Base-by-base conservation (phyloP, 2,329 filamentous ascomycete species). In the Meredithiella fracta region DNA sequence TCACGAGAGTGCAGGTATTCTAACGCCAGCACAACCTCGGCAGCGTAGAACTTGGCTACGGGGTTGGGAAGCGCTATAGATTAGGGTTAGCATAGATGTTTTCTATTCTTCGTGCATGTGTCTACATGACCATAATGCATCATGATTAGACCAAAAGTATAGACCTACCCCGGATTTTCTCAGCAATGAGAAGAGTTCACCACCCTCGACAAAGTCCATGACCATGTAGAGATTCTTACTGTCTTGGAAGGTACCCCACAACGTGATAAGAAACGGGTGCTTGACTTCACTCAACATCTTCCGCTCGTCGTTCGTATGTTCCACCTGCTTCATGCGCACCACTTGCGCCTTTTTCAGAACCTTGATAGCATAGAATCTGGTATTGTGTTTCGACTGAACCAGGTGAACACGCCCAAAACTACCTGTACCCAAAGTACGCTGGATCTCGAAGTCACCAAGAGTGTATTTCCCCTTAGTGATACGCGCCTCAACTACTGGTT, bases 251-350 rank as follows among this genome's bases (percentile, higher is more conserved):
- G 92, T 98, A 58, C 92, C 92, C 92, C 92, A 98, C 42, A 98
- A 75, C 1, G 92, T 98, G 67, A 98, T 92, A 61, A 98, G 75
- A 72, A 98, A 98, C 11, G 92, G 90, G 70, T 98, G 91, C 69
- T 96, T 94, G 68, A 97, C 92, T 68, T 94, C 86, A 67, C 88
- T 86, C 64, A 98, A 73, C 92, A 98, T 98, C 64, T 80, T 82
- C 62, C 92, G 79, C 73, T 98, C 92, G 70, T 98, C 92, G 66
- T 98, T 98, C 62, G 92, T 98, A 72, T 98, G 92, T 71, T 98
- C 92, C 59, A 98, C 89, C 71, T 98, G 92, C 79, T 98, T 98
- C 92, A 98, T 97, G 75, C 95, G 95, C 69, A 98, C 89, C 55
- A 98, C 91, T 72, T 98, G 92, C 51, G 83, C 83, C 77, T 98